phyloP scores from a whole-genome alignment of 2,329 filamentous ascomycete species.

The Elsinoe perseae region DNA sequence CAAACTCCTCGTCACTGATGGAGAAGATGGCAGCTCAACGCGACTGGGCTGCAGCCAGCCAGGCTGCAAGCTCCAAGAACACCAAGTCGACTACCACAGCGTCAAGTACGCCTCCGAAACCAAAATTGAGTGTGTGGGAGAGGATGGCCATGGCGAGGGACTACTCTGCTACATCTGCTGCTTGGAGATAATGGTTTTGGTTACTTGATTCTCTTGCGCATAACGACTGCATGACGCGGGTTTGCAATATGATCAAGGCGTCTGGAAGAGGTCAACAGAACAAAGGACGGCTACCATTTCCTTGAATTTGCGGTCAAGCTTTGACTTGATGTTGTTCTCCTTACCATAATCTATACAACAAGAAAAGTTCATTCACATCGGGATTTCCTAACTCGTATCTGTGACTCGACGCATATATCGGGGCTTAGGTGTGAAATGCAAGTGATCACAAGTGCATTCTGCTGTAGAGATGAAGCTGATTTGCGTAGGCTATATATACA shows the following conservation, averaged over 20 bases:
- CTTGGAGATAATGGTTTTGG: background rate
- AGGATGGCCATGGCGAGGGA: background rate
- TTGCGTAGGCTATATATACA: background rate
- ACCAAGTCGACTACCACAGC: background rate
- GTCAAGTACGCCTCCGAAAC: background rate
- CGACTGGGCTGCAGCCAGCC: background rate
- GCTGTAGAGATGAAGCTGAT: background rate
- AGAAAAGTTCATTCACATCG: no score
- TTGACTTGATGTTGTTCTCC: no score
- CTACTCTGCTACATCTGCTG: conserved; percentile 4
- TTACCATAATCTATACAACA: background rate
- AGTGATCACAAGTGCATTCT: no score
- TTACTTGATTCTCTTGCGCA: background rate
- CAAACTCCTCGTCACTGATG: background rate
- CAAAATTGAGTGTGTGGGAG: background rate
- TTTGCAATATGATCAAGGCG: background rate
- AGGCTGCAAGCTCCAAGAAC: background rate
- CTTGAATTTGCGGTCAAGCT: background rate
- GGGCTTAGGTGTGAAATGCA: no score
- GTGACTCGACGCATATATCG: no score
- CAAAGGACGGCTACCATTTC: background rate
- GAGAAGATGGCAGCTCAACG: conserved; percentile 10
- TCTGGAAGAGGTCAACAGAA: background rate
- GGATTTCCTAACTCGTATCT: no score
- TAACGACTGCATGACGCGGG: background rate